Evolutionary conservation across 2,329 filamentous ascomycete species (phyloP).

Genomic region (Emericellopsis cladophorae): DNA sequence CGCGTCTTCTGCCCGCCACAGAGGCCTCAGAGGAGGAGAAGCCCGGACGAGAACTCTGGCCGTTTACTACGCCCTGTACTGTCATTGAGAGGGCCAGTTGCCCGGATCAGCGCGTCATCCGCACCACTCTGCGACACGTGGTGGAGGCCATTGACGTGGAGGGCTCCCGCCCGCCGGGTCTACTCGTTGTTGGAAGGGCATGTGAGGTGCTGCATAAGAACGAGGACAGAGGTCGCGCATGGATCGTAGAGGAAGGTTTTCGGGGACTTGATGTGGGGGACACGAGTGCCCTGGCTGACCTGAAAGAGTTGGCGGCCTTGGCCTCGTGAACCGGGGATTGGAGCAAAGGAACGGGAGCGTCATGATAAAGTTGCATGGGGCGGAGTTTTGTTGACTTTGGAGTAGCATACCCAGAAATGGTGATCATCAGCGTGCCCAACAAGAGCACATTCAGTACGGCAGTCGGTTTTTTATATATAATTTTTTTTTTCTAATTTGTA

Average conservation of each 20-base stretch:
- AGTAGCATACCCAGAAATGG: background rate
- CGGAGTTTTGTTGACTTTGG: background rate
- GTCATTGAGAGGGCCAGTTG: constrained; percentile 91
- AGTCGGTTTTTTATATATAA: background rate
- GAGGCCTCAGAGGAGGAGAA: constrained; percentile 10
- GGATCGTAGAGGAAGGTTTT: constrained; percentile 84
- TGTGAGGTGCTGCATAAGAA: constrained; percentile 63
- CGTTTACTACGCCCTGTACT: constrained; percentile 69
- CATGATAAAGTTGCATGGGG: background rate
- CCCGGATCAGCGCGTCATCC: constrained; percentile 83
- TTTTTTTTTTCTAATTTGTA: background rate
- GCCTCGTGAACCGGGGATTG: background rate
- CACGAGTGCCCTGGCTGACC: constrained; percentile 1
- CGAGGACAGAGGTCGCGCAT: constrained; percentile 44
- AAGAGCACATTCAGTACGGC: background rate
- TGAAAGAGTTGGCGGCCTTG: background rate
- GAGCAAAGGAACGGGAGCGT: background rate
- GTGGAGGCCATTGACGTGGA: constrained; percentile 76
- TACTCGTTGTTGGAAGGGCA: constrained; percentile 73
- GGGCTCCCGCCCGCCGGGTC: constrained; percentile 76
- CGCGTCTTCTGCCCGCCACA: constrained; percentile 22
- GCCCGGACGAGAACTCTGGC: constrained; percentile 44
- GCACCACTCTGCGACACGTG: constrained; percentile 72
- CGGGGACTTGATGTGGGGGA: constrained; percentile 48
- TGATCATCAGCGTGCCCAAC: background rate